These are phyloP conservation scores for Kodamaea arcana DNA, from an alignment of 1,139 yeast species.

Conservation along the genomic window DNA sequence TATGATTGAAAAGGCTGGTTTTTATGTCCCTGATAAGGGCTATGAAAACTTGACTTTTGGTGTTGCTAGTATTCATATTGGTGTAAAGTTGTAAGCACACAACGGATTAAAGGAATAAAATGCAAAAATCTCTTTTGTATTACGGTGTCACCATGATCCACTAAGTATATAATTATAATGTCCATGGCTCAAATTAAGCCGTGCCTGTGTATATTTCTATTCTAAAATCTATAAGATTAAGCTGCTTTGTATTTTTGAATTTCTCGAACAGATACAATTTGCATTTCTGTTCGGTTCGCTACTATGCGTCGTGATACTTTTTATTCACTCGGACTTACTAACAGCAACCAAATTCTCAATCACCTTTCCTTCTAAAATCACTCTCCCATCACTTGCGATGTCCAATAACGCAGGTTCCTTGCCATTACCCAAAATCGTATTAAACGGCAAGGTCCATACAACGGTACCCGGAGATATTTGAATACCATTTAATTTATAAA, in stretches of 20 bases:
- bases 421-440: neutral
- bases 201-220: too few species aligned
- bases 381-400: conserved; percentile 24
- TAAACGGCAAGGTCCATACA: conserved; percentile 31
- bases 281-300: too few species aligned
- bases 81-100: conserved; percentile 67
- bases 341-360: conserved; percentile 36
- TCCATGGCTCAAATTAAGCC: neutral
- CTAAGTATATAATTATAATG: too few species aligned
- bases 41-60: conserved; percentile 96
- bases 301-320: too few species aligned
- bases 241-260: too few species aligned
- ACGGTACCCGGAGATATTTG: conserved; percentile 18
- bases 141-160: too few species aligned
- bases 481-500: conserved; percentile 35
- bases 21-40: conserved; percentile 79
- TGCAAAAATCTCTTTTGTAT: too few species aligned
- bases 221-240: too few species aligned
- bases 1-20: conserved; percentile 95
- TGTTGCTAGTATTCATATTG: conserved; percentile 93
- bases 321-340: conserved; percentile 18
- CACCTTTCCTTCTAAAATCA: conserved; percentile 29
- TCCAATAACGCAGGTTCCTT: conserved; percentile 12
- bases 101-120: too few species aligned
- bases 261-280: too few species aligned